Base-by-base conservation (phyloP, 345 rosid genomes). In the Xanthoceras sorbifolium region DNA sequence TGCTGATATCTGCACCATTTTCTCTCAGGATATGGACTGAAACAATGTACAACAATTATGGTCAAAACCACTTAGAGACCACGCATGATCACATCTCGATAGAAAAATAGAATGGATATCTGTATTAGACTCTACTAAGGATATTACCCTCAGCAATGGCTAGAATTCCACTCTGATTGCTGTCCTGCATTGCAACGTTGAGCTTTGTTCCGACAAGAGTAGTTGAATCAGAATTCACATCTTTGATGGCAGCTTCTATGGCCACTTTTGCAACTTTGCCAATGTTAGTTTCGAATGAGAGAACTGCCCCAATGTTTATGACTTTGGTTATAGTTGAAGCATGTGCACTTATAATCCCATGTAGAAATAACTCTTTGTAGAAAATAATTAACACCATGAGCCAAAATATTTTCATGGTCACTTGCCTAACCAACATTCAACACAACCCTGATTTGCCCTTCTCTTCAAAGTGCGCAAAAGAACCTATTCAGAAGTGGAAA, bases 261-360 rank as follows among this genome's bases (percentile, higher is more conserved):
- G 98, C 98, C 50, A 90, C 69, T 76, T 82, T 88, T 32, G 94
- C 85, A 54, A 87, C 93, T 84, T 81, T 89, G 20, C 98, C 98
- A 0, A 90, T 79, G 40, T 83, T 78, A 48, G 92, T 74, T 20
- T 64, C 40, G 75, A 82, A 84, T 6, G 95, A 63, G 78, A 94
- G 76, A 82, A 89, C 80, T 40, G 92, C 92, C 67, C 97, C 98
- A 1, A 91, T 74, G 65, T 85, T 90, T 60, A 94, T 89, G 62
- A 82, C 79, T 6, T 77, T 72, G 4, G 93, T 92, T 74, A 86
- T 84, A 38, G 62, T 32, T 23, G 89, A 78, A 54, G 64, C 82
- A 66, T 59, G 64, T 57, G 75, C 74, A 22, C 57, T 36, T 69
- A 57, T 42, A 72, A 62, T 74, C 1, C 83, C 86, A 74, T 69